Evolutionary conservation across 2,329 filamentous ascomycete species (phyloP).

Genomic region (Fusarium oligoseptatum): DNA sequence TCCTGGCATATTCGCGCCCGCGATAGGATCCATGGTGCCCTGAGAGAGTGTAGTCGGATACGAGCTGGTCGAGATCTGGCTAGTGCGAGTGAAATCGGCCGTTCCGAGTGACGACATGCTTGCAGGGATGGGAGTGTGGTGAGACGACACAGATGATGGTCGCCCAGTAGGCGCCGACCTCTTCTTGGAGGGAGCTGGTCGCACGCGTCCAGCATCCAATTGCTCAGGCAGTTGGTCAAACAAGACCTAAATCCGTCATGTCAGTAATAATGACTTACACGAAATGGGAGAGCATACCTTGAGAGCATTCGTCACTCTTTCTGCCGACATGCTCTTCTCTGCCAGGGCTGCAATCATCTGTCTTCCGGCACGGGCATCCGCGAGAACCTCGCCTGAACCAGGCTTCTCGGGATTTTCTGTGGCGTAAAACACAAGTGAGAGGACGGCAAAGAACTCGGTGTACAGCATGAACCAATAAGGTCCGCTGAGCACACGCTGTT

Average conservation of each 20-base stretch:
- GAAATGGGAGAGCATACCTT: slow-evolving; percentile 66
- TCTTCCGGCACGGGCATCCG: slow-evolving; percentile 86
- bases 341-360: slow-evolving; percentile 85
- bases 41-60: slow-evolving; percentile 46
- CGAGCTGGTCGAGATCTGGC: slow-evolving; percentile 45
- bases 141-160: slow-evolving; percentile 50
- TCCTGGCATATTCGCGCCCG: slow-evolving; percentile 46
- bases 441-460: slow-evolving; percentile 84
- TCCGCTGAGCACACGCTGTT: slow-evolving; percentile 79
- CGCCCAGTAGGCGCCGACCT: slow-evolving; percentile 62
- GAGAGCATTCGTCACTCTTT: slow-evolving; percentile 84
- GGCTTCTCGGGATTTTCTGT: slow-evolving; percentile 83
- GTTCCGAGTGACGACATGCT: slow-evolving; percentile 52
- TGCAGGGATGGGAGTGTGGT: slow-evolving; percentile 47
- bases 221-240: slow-evolving; percentile 87
- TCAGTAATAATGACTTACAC: slow-evolving; percentile 24
- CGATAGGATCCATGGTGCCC: slow-evolving; percentile 53
- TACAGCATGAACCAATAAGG: slow-evolving; percentile 91
- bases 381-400: slow-evolving; percentile 82
- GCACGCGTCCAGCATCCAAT: slow-evolving; percentile 66
- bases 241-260: slow-evolving; percentile 68
- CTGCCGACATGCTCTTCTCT: slow-evolving; percentile 87
- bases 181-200: slow-evolving; percentile 64
- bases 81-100: slow-evolving; percentile 52
- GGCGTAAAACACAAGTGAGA: slow-evolving; percentile 84